Percentiles rank a stretch among this genome's conserved stretches.
These are phyloP conservation scores for Annona cherimola DNA, from an alignment of 164 flowering plant species.

Conservation along the genomic window DNA sequence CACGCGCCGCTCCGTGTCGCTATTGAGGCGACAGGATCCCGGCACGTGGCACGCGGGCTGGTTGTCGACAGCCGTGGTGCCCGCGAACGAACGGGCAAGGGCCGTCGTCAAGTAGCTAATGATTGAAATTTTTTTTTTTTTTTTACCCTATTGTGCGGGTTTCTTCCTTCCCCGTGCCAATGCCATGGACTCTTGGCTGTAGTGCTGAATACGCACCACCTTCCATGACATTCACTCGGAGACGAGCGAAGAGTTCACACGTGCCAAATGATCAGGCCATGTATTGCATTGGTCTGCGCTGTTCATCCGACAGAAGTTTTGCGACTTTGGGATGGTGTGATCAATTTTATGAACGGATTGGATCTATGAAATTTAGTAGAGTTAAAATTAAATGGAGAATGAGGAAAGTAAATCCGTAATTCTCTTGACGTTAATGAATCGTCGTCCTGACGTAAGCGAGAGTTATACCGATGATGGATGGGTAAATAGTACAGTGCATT, in stretches of 20 bases:
- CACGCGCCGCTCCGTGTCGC: conserved; percentile 17
- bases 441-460: no score
- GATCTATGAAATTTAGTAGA: not conserved
- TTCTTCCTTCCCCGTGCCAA: no score
- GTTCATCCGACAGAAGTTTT: no score
- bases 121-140: not conserved
- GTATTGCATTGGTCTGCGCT: not conserved
- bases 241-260: not conserved
- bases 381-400: no score
- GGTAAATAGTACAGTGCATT: no score
- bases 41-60: not conserved
- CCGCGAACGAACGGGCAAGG: not conserved
- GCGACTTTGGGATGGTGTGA: no score
- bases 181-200: no score
- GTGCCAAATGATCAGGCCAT: not conserved
- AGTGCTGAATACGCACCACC: not conserved
- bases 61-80: not conserved
- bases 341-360: not conserved
- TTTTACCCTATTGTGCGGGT: not conserved
- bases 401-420: no score
- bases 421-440: no score
- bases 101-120: conserved; percentile 7
- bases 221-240: not conserved
- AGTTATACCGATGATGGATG: no score
- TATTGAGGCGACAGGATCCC: not conserved